phyloP scores from a whole-genome alignment of 495 filamentous ascomycete species.

The Parachaetomium inaequale region DNA sequence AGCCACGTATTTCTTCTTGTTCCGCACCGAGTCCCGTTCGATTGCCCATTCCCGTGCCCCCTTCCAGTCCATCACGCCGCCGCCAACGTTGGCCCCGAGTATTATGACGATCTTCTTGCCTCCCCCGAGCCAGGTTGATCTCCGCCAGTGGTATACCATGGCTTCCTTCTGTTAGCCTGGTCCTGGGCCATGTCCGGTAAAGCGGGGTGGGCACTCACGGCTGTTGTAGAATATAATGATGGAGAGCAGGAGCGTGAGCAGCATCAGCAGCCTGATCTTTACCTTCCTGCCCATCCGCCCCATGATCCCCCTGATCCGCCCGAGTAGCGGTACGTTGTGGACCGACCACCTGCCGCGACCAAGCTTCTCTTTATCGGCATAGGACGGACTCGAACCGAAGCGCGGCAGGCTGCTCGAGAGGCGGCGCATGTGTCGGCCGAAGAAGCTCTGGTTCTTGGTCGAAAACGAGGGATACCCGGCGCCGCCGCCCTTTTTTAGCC shows the following conservation, averaged over 20 bases:
- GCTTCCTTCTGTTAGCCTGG: slow-evolving; percentile 29
- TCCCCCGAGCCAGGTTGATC: slow-evolving; percentile 60
- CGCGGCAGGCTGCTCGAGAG: slow-evolving; percentile 70
- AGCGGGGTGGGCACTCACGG: slow-evolving; percentile 49
- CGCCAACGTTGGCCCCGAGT: slow-evolving; percentile 87
- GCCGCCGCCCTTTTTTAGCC: slow-evolving; percentile 63
- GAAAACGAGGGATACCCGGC: slow-evolving; percentile 76
- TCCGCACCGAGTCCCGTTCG: slow-evolving; percentile 90
- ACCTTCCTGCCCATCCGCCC: slow-evolving; percentile 44
- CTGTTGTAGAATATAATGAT: slow-evolving; percentile 64
- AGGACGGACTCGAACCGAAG: slow-evolving; percentile 52
- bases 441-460: slow-evolving; percentile 74
- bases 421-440: slow-evolving; percentile 70
- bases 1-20: slow-evolving; percentile 83
- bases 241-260: slow-evolving; percentile 57
- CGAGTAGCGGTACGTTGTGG: slow-evolving; percentile 37
- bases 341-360: slow-evolving; percentile 44
- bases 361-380: slow-evolving; percentile 76
- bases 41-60: slow-evolving; percentile 97
- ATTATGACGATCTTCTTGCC: slow-evolving; percentile 93
- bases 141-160: slow-evolving; percentile 47
- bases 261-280: slow-evolving; percentile 58
- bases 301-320: slow-evolving; percentile 36
- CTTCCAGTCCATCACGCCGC: slow-evolving; percentile 99
- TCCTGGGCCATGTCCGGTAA: background rate